Evolutionary conservation across 495 filamentous ascomycete genomes (phyloP), one percentile per base, ranked within the genome.

Genomic region (Hypoxylon crocopeplum): DNA sequence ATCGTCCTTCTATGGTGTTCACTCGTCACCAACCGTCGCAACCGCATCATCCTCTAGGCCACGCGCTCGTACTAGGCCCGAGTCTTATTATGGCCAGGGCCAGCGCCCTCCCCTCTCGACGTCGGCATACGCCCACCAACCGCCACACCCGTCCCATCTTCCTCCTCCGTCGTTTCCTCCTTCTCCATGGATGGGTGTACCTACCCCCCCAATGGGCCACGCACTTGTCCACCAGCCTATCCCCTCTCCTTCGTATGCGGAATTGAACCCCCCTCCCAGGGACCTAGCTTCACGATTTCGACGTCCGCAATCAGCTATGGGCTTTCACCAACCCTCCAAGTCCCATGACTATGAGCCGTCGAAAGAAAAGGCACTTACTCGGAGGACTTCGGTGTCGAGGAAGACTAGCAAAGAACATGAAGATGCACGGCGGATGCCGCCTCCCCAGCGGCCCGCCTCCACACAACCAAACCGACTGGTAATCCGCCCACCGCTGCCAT

Each of bases 281-380:
- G 65, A 68, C 39, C 46, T 68, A 22, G 73, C 75, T 16, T 75
- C 78, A 40, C 64, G 66, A 5, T 69, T 72, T 37, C 53, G 54
- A 27, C 68, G 77, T 24, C 78, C 76, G 2, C 67, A 70, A 27
- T 79, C 78, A 2, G 69, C 78, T 2, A 76, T 80, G 64, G 75
- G 74, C 21, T 72, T 70, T 38, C 71, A 72, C 17, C 64, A 59
- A 13, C 57, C 69, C 7, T 61, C 69, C 6, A 71, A 59, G 8
- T 45, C 67, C 1, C 62, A 72, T 5, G 73, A 75, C 1, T 70
- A 69, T 40, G 68, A 73, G 16, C 34, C 40, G 15, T 11, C 69
- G 37, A 48, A 73, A 50, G 59, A 54, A 50, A 48, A 61, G 19
- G 47, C 64, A 5, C 45, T 76, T 2, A 32, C 69, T 2, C 72